Conservation (phyloP, 768 basidiomycete species). For the Boletus reticuloceps region DNA sequence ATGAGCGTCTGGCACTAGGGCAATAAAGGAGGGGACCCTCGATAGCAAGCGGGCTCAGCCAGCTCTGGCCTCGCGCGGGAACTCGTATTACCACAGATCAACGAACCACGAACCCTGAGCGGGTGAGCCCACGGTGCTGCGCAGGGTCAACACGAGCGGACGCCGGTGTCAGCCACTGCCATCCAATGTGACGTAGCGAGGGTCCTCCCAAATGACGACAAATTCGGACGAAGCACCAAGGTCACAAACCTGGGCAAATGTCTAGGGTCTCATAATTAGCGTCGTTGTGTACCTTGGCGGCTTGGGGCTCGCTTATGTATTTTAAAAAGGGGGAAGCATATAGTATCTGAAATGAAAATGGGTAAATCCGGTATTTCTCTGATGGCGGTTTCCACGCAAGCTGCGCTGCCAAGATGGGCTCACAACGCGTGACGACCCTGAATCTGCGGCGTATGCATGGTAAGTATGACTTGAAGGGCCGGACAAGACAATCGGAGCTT, state of each 20-base stretch:
- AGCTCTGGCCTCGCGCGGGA: background rate
- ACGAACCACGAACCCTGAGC: conserved; percentile 18
- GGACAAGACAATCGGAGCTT: conserved; percentile 19
- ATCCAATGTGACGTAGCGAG: conserved; percentile 12
- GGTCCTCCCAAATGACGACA: background rate
- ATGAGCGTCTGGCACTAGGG: conserved; percentile 17
- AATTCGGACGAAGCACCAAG: conserved; percentile 4
- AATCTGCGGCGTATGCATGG: conserved; percentile 5
- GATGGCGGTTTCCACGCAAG: conserved; percentile 20
- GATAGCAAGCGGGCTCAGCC: conserved; percentile 16
- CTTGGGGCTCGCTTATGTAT: background rate
- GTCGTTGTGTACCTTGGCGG: conserved; percentile 2
- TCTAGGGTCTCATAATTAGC: conserved; percentile 12
- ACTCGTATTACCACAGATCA: conserved; percentile 7
- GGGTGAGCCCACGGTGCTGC: conserved; percentile 17
- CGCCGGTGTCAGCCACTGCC: conserved; percentile 4
- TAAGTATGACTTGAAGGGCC: background rate
- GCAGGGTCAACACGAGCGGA: conserved; percentile 9
- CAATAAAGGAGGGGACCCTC: conserved; percentile 7
- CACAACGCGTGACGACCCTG: conserved; percentile 24
- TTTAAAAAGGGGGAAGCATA: background rate
- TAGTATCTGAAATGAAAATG: conserved; percentile 6
- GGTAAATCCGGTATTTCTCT: conserved; percentile 11
- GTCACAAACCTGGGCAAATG: conserved; percentile 4
- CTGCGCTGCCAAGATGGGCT: background rate